These are phyloP conservation scores for Metrosideros polymorpha DNA, from an alignment of 441 rosid species.

Conservation along the genomic window DNA sequence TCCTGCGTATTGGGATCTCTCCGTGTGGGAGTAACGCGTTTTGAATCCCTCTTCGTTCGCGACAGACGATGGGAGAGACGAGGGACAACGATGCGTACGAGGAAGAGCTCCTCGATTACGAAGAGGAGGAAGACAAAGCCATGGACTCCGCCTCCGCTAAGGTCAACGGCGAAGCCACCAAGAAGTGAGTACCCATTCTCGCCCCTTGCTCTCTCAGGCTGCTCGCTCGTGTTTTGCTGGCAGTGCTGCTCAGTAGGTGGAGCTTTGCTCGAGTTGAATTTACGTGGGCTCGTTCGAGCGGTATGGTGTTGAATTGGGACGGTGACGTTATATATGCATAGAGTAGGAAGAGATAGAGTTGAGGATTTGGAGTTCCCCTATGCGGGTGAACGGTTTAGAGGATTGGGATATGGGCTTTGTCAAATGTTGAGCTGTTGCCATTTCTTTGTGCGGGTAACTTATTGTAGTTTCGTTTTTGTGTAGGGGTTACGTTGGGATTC, in stretches of 20 bases:
- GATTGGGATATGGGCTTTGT: background rate
- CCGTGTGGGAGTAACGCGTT: background rate
- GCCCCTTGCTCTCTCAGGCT: background rate
- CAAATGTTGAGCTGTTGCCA: background rate
- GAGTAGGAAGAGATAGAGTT: background rate
- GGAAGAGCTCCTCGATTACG: conserved; percentile 98
- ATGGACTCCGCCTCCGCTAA: conserved; percentile 60
- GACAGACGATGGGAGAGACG: conserved; percentile 68
- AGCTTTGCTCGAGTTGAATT: background rate
- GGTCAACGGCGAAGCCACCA: conserved; percentile 83
- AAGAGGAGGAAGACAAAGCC: conserved; percentile 91
- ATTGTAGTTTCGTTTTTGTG: background rate
- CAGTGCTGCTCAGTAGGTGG: background rate
- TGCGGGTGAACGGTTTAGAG: background rate
- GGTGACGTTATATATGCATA: background rate
- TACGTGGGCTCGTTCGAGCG: background rate
- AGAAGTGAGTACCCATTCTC: conserved; percentile 48
- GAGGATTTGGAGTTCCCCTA: background rate
- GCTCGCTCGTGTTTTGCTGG: background rate
- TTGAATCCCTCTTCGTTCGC: background rate
- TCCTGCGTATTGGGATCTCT: background rate
- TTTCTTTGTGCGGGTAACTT: background rate
- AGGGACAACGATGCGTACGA: conserved; percentile 93
- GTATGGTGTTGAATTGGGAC: background rate
- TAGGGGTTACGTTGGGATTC: conserved; percentile 97